These are phyloP conservation scores for Fusarium lyarnte DNA, from an alignment of 2,329 filamentous ascomycete species.

Conservation along the genomic window DNA sequence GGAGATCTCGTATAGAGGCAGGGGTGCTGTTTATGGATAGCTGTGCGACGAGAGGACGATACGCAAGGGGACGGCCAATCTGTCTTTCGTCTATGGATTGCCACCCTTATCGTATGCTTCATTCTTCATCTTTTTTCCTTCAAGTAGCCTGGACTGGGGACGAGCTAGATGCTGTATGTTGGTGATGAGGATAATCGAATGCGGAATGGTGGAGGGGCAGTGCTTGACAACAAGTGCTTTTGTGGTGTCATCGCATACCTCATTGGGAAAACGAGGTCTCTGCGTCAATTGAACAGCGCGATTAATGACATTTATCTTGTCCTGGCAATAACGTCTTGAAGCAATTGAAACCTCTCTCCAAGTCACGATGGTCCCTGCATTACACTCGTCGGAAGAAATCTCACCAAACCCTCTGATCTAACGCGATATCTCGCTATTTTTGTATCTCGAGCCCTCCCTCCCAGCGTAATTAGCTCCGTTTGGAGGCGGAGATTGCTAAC, in stretches of 20 bases:
- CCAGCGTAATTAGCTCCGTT: background rate
- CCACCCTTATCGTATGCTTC: background rate
- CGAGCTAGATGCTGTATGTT: no score
- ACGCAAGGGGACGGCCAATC: background rate
- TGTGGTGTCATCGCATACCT: background rate
- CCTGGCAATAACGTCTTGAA: accelerated
- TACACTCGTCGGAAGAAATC: accelerated
- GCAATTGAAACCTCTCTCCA: background rate
- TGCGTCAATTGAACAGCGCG: background rate
- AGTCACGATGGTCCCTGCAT: background rate
- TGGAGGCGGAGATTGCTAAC: background rate
- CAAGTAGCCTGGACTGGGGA: background rate
- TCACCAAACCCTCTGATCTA: background rate
- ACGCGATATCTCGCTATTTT: background rate
- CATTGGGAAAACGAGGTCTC: background rate
- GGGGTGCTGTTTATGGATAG: background rate
- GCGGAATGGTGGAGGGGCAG: background rate
- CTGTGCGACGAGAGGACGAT: background rate
- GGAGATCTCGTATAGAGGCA: background rate
- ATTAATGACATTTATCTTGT: background rate
- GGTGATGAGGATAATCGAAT: background rate
- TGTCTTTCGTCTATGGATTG: background rate
- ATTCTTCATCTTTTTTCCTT: background rate
- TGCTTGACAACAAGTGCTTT: background rate
- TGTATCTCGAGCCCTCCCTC: no score